These are phyloP conservation scores for Penicillium sp. DNA, from an alignment of 2,329 filamentous ascomycete genomes.

Conservation along the genomic window DNA sequence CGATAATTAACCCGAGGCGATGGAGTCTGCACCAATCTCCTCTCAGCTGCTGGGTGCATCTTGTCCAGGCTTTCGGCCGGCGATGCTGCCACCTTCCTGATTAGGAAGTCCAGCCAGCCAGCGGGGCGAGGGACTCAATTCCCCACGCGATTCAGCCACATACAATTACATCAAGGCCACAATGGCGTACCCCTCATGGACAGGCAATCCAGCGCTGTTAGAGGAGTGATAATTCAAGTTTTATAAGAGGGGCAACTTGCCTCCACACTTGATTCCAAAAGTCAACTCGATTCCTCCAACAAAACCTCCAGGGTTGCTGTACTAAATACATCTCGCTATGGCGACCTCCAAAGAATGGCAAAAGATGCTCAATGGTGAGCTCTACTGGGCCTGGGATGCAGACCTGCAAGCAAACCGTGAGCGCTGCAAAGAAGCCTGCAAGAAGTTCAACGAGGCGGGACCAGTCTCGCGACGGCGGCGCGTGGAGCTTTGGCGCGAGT, in stretches of 20 bases:
- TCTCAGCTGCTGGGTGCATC: not conserved
- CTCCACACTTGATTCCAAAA: too few species aligned
- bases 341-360: conserved; percentile 34
- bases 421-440: conserved; percentile 33
- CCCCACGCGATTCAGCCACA: too few species aligned
- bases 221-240: not conserved
- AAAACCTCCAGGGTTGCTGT: too few species aligned
- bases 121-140: too few species aligned
- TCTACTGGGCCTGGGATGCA: conserved; percentile 33
- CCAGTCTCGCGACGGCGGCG: conserved; percentile 28
- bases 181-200: not conserved
- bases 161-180: too few species aligned
- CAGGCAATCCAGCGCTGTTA: not conserved
- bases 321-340: conserved; percentile 14
- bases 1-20: too few species aligned
- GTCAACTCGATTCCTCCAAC: too few species aligned
- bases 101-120: conserved; percentile 15
- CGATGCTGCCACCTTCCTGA: conserved; percentile 17
- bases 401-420: conserved; percentile 33
- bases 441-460: conserved; percentile 32
- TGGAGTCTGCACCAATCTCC: too few species aligned
- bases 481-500: conserved; percentile 35
- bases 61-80: not conserved
- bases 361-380: conserved; percentile 36
- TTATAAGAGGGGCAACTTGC: not conserved